phyloP scores from a whole-genome alignment of 495 filamentous ascomycete genomes.

The Lentithecium fluviatile region DNA sequence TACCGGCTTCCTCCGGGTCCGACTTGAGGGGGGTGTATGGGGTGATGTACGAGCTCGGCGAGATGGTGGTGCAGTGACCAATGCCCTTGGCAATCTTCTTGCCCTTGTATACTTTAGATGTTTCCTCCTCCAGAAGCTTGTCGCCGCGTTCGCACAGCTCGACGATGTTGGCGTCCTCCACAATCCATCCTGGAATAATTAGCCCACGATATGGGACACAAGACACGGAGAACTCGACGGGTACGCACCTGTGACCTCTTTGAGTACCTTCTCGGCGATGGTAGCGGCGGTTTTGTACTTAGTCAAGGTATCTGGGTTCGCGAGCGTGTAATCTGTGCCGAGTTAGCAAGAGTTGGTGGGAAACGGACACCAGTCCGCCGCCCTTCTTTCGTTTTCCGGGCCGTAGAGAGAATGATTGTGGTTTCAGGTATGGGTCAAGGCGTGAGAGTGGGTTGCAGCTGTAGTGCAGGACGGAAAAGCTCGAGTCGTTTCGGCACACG shows the following conservation, averaged over 20 bases:
- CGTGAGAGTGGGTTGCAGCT: too few species aligned
- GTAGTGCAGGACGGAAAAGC: too few species aligned
- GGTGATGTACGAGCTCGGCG: conserved; percentile 89
- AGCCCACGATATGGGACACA: too few species aligned
- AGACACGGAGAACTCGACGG: too few species aligned
- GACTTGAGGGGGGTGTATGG: conserved; percentile 90
- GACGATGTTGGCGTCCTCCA: conserved; percentile 86
- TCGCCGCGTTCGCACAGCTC: conserved; percentile 93
- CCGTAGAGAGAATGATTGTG: too few species aligned
- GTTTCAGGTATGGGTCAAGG: too few species aligned
- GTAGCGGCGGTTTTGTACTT: conserved; percentile 96
- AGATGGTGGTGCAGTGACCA: conserved; percentile 92
- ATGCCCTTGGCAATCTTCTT: conserved; percentile 95
- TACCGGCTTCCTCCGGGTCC: conserved; percentile 78
- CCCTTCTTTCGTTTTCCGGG: too few species aligned
- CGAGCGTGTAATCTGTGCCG: conserved; percentile 79
- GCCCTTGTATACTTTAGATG: conserved; percentile 94
- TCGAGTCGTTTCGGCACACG: too few species aligned
- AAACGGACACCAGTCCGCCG: too few species aligned
- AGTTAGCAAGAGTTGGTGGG: conserved; percentile 16
- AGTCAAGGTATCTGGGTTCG: conserved; percentile 95
- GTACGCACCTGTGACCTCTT: conserved; percentile 70
- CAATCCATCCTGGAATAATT: conserved; percentile 61
- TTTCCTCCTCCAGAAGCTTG: conserved; percentile 88
- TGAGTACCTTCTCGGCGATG: conserved; percentile 93